Base-by-base conservation (phyloP, 306 rosid species). In the Castanea mollissima region DNA sequence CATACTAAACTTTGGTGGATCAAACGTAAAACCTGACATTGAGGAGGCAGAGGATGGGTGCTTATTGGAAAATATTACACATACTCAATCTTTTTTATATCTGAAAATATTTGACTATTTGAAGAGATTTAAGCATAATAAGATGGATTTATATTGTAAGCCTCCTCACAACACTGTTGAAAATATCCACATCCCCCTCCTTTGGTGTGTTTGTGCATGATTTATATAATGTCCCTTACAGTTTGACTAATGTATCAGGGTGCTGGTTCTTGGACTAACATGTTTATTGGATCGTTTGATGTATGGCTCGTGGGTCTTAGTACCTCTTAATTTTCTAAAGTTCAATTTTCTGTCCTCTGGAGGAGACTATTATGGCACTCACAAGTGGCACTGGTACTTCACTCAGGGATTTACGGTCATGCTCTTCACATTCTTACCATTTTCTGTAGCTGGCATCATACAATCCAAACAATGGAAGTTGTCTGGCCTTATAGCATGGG, bases 361-460 rank as follows among this genome's bases (percentile, higher is more conserved):
- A 12, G 99, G 98, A 89, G 98, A 95, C 79, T 91, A 90, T 79
- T 95, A 95, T 83, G 99, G 99, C 87, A 95, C 98, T 83, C 99
- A 95, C 87, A 74, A 75, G 82, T 92, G 99, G 99, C 96, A 95
- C 90, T 95, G 99, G 99, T 95, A 95, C 93, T 89, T 95, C 85
- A 91, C 92, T 81, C 94, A 91, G 88, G 99, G 96, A 80, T 95
- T 95, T 85, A 27, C 91, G 0, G 98, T 87, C 84, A 92, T 95
- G 94, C 76, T 95, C 79, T 86, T 95, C 83, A 83, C 92, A 32
- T 86, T 89, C 88, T 73, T 93, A 76, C 99, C 99, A 71, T 91
- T 92, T 84, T 91, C 89, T 54, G 69, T 91, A 60, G 91, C 89
- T 74, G 99, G 99, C 76, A 88, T 93, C 38, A 51, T 89, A 65